These are phyloP conservation scores for Solanum rostratum DNA, from an alignment of 257 asterid genomes.

Conservation along the genomic window DNA sequence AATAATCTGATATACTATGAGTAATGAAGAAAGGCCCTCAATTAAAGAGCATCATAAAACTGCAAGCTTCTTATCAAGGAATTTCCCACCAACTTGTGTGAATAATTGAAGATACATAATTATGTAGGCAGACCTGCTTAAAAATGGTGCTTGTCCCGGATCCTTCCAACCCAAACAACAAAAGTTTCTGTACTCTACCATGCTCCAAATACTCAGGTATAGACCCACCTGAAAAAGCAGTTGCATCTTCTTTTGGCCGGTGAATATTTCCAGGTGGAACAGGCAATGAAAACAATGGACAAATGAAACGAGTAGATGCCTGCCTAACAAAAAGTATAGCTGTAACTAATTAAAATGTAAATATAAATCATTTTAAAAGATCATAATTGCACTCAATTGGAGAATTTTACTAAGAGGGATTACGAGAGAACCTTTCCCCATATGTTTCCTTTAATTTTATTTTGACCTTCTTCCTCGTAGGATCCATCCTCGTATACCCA, in stretches of 20 bases:
- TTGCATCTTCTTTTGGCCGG: constrained; percentile 18
- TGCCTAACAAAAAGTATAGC: constrained; percentile 43
- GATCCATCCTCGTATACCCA: constrained; percentile 89
- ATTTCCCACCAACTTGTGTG: neutral
- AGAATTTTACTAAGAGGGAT: constrained; percentile 3
- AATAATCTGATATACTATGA: neutral
- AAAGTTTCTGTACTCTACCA: constrained; percentile 36
- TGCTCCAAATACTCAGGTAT: constrained; percentile 29
- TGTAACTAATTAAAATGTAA: constrained; percentile 21
- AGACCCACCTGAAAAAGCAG: constrained; percentile 20
- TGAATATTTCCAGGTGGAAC: constrained; percentile 38
- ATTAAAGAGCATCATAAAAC: neutral
- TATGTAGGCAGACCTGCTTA: constrained; percentile 42
- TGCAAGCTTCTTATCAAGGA: neutral
- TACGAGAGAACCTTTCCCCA: constrained; percentile 64
- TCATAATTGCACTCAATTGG: neutral
- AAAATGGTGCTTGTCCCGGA: constrained; percentile 67
- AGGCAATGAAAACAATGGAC: constrained; percentile 58
- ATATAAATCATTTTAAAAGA: neutral
- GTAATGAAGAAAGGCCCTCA: neutral
- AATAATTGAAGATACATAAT: neutral
- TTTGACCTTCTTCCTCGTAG: constrained; percentile 87
- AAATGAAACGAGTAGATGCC: constrained; percentile 60
- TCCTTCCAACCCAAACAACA: constrained; percentile 57
- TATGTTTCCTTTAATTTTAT: constrained; percentile 61